Evolutionary conservation across 805 yeast species (phyloP).

Genomic region (Debaryomyces castellii): DNA sequence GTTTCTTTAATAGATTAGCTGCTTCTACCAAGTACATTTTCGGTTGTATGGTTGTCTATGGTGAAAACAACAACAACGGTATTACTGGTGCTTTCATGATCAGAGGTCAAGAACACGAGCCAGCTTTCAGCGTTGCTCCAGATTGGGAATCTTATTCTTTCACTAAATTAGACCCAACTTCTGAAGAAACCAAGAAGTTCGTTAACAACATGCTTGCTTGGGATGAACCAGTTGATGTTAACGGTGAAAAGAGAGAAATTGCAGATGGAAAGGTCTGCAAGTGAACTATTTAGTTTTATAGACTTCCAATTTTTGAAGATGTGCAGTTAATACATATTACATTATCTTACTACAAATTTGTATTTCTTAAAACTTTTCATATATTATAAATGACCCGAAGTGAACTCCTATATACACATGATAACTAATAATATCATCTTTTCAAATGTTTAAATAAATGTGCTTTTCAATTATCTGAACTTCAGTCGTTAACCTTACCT

Average conservation of each 20-base stretch:
- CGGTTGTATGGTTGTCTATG: conserved; percentile 92
- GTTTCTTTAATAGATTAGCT: conserved; percentile 92
- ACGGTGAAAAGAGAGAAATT: conserved; percentile 82
- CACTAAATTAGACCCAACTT: conserved; percentile 78
- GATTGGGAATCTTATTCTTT: conserved; percentile 95
- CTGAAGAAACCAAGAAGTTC: conserved; percentile 74
- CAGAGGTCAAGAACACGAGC: conserved; percentile 88
- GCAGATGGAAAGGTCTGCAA: conserved; percentile 98
- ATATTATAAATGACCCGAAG: neutral
- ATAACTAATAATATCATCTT: neutral
- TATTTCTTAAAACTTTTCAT: neutral
- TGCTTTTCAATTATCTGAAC: neutral
- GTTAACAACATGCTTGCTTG: conserved; percentile 94
- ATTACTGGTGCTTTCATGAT: conserved; percentile 91
- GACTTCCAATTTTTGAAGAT: neutral
- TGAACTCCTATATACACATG: conserved; percentile 1
- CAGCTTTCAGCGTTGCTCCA: conserved; percentile 98
- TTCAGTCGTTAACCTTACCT: conserved; percentile 38
- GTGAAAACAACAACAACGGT: conserved; percentile 98
- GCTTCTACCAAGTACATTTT: conserved; percentile 93
- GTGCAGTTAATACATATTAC: neutral
- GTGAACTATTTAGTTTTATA: conserved; percentile 38
- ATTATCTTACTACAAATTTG: neutral
- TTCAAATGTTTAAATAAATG: neutral
- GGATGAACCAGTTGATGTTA: conserved; percentile 86